Evolutionary conservation across 257 asterid species (phyloP).

Genomic region (Plantago major): DNA sequence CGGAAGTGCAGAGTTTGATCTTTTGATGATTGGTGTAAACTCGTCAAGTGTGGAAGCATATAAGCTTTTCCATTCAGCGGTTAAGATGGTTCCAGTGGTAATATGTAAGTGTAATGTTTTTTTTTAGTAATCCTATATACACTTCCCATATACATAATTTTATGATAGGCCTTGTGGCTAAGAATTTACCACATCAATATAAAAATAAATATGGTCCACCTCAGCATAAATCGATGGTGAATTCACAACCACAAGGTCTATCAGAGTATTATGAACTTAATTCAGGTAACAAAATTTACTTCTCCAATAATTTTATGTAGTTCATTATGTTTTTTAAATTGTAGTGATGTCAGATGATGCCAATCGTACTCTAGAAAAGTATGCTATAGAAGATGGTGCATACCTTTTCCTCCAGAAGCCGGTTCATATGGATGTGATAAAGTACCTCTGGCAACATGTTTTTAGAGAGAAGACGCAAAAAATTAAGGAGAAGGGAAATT

Average conservation of each 20-base stretch:
- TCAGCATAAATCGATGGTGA: too few relatives aligned
- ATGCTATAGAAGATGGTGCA: conserved; percentile 29
- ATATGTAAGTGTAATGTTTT: conserved; percentile 15
- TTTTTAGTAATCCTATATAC: neutral
- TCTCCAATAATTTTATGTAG: too few relatives aligned
- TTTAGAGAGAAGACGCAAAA: conserved; percentile 18
- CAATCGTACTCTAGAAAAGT: conserved; percentile 12
- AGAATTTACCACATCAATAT: neutral
- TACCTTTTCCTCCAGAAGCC: conserved; percentile 27
- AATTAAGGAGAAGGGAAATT: conserved; percentile 10
- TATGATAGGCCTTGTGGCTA: neutral
- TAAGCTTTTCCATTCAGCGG: conserved; percentile 17
- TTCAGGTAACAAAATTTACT: too few relatives aligned
- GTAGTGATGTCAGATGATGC: conserved; percentile 23
- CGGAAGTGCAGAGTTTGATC: conserved; percentile 7
- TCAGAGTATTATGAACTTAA: too few relatives aligned
- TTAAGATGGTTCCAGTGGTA: conserved; percentile 6
- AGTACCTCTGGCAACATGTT: conserved; percentile 28
- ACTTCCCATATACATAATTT: neutral
- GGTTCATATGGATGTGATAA: conserved; percentile 4
- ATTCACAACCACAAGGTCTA: too few relatives aligned
- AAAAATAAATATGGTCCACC: too few relatives aligned
- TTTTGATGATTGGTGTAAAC: conserved; percentile 24
- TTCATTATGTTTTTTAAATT: conserved; percentile 1
- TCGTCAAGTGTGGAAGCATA: conserved; percentile 12